Evolutionary conservation across 2,329 filamentous ascomycete species (phyloP).

Genomic region (Penicillium aurantiogriseum): DNA sequence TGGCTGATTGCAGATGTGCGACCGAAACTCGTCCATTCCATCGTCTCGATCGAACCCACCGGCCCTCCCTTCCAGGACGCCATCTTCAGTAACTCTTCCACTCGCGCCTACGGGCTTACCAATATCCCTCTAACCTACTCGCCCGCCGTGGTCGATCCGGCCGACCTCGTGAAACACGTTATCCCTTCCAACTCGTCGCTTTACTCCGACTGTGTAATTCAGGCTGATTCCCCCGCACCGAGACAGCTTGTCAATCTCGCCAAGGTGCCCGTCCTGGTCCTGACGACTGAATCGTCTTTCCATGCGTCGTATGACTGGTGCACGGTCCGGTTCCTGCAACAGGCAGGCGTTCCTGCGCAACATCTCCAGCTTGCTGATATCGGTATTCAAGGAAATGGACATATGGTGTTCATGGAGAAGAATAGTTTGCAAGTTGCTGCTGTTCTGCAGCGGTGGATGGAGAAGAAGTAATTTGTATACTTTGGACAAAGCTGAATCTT

Average conservation of each 20-base stretch:
- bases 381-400: conserved; percentile 53
- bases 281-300: conserved; percentile 53
- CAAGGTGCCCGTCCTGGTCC: conserved; percentile 48
- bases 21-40: conserved; percentile 48
- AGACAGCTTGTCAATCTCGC: conserved; percentile 50
- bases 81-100: conserved; percentile 36
- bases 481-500: neutral
- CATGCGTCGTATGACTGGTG: conserved; percentile 57
- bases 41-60: conserved; percentile 53
- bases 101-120: conserved; percentile 49
- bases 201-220: conserved; percentile 38
- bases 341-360: conserved; percentile 50
- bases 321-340: conserved; percentile 51
- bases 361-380: conserved; percentile 46
- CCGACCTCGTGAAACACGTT: conserved; percentile 34
- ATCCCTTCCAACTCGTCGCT: conserved; percentile 21
- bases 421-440: conserved; percentile 44
- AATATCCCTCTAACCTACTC: conserved; percentile 51
- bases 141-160: conserved; percentile 43
- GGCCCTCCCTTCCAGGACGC: conserved; percentile 53
- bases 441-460: conserved; percentile 43
- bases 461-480: neutral
- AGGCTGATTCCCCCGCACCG: conserved; percentile 34
- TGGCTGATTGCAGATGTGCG: conserved; percentile 51
- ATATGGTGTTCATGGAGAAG: conserved; percentile 55